Base-by-base conservation (phyloP, 805 yeast genomes). In the Candida nonsorbophila region DNA sequence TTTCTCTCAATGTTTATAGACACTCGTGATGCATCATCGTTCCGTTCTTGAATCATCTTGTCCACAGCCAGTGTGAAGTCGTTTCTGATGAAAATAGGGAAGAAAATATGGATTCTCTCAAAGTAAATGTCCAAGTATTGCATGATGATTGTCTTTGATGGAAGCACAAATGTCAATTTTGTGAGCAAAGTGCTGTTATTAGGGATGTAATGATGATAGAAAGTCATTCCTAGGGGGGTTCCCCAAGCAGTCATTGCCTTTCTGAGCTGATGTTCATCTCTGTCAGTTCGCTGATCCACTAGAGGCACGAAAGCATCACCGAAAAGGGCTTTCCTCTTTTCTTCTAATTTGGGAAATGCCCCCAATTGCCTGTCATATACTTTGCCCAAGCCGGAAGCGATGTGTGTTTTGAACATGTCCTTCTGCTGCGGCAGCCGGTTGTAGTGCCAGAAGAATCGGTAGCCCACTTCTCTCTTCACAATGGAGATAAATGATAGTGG, bases 51-150 rank as follows among this genome's bases (percentile, higher is more conserved):
- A 22, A 74, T 53, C 6, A 74, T 60, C 7, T 53, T 43, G 2
- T 49, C 41, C 6, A 73, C 43, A 19, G 63, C 59, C 12, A 44
- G 44, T 21, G 61, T 57, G 45, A 72, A 72, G 5, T 58, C 61
- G 34, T 44, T 55, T 42, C 75, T 80, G 45, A 78, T 84, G 22
- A 77, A 56, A 36, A 69, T 74, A 1, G 87, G 86, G 34, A 77
- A 58, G 29, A 71, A 73, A 6, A 77, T 63, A 41, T 77, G 77
- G 6, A 78, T 47, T 21, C 68, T 67, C n/a, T 68, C 69, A 46
- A 79, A 79, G 40, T 71, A 79, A 34, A 77, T 50, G 33, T 75
- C 74, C 16, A 79, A 49, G 26, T 74, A 55, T 25, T 67, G 42
- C 67, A 77, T 67, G 5, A 77, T 60, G 2, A 72, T 58, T 28